Base-by-base conservation (phyloP, 2,329 filamentous ascomycete genomes). In the Cordyceps militaris region DNA sequence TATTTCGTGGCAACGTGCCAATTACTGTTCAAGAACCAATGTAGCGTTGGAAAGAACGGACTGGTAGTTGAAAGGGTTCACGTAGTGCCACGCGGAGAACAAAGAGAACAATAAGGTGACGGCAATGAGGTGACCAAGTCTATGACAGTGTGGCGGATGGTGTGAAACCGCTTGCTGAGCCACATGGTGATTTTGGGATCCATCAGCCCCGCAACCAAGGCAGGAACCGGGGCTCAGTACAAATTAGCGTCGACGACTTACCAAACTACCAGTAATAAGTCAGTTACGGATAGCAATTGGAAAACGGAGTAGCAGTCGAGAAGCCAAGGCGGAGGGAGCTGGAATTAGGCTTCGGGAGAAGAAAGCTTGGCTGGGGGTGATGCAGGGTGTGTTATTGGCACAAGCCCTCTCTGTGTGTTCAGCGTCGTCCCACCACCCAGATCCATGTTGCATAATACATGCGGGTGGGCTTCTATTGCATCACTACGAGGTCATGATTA, bases 121-220 rank as follows among this genome's bases (percentile, higher is more conserved):
- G 14, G 13, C 8, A 8, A 36, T 4, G 14, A 8, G 34, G 13
- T 28, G 28, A 21, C 28, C 38, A 42, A n/a, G 10, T 42, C 50
- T 43, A 53, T 53, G 50, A 53, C 38, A 32, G 36, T 53, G 50
- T 53, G 50, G 50, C 50, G 43, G 36, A 52, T 23, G 36, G 13
- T 21, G n/a, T 24, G 21, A 51, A 51, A 40, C 32, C 21, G 26
- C 21, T 19, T 19, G 36, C 24, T 42, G 38, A 53, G 36, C 50
- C 50, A 43, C 50, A 43, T n/a, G 4, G 21, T 53, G 34, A 14
- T 13, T 21, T 28, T 4, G 47, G 47, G 28, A 13, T 36, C 48
- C 48, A 50, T 38, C 23, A 13, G 13, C 9, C 16, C 34, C 21
- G 13, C 34, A 28, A 8, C 48, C 28, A 34, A 21, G 30, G 21